Evolutionary conservation across 1,284 basidiomycete genomes (phyloP), one percentile per base, ranked within the genome.

Genomic region (Mycosarcoma maydis): DNA sequence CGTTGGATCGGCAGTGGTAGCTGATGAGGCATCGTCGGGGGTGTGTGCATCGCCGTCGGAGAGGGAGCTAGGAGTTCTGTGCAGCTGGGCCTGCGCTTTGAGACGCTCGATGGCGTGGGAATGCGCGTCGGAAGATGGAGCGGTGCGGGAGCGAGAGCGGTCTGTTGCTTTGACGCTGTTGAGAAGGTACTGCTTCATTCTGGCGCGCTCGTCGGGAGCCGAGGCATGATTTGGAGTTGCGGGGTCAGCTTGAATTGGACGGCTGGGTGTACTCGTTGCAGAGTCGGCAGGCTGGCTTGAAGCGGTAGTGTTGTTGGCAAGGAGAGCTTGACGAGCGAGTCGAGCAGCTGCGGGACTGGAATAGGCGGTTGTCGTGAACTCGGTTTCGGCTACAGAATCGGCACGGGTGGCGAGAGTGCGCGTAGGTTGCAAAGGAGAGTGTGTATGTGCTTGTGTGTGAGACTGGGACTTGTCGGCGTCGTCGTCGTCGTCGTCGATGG

Each of bases 131-230:
- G 66, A 69, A 14, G 66, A 56, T 43, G 55, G 46, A 2, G 46
- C 59, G 13, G 42, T 48, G 10, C 60, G 52, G 4, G 42, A 17
- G 3, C 46, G 45, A 6, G 51, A 43, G 20, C 46, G 60, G 13
- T 54, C 62, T 10, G 68, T 66, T 1, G 68, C 68, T 30, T 51
- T 61, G 34, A 71, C 68, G 47, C 68, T 71, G 51, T 71, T 71
- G 51, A 71, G 68, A n/a, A 71, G 62, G 13, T 71, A 71, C 22
- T 66, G 62, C 46, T 71, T 71, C 68, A 71, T 71, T 19, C 51
- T 42, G 2, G 64, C 58, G 22, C 58, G 68, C 26, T 71, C 62
- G 13, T 53, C 61, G 0, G 61, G 57, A 13, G 44, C 42, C 2
- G 50, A 27, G 0, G 36, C 51, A 14, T 61, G 51, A 30, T 42